Percentiles rank a stretch among this genome's conserved stretches.
Conservation (phyloP, 129 eudicot genomes). For the Centaurea solstitialis region DNA sequence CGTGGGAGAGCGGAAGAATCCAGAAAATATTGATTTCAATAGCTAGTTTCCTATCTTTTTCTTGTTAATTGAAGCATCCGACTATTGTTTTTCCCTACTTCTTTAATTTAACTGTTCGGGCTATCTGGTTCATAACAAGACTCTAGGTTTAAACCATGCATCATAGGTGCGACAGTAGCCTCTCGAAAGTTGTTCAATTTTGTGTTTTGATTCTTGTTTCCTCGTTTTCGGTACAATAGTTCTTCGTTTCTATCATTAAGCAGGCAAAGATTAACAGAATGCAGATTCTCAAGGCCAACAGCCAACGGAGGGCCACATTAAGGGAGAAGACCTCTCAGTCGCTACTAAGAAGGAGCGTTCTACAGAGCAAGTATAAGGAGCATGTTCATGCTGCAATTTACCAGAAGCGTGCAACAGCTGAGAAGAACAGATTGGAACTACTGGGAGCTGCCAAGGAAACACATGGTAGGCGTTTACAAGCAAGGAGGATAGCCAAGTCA, state of each 20-base stretch:
- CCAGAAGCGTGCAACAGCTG: conserved; percentile 20
- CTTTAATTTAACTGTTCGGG: too few relatives aligned
- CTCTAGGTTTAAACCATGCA: not conserved
- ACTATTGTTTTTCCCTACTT: too few relatives aligned
- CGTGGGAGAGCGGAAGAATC: too few relatives aligned
- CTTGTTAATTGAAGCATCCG: too few relatives aligned
- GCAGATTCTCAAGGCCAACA: conserved; percentile 47
- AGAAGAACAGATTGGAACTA: conserved; percentile 35
- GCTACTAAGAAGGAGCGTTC: conserved; percentile 35
- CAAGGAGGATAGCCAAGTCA: conserved; percentile 53
- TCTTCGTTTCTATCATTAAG: not conserved
- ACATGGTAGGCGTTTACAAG: conserved; percentile 59
- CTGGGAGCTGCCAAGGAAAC: conserved; percentile 75
- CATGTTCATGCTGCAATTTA: conserved; percentile 20
- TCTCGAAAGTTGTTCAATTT: not conserved
- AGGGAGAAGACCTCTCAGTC: conserved; percentile 77
- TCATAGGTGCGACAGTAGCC: not conserved
- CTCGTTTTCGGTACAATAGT: not conserved
- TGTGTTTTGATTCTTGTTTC: not conserved
- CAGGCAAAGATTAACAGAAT: conserved; percentile 24
- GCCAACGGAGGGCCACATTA: conserved; percentile 70
- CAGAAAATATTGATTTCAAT: too few relatives aligned
- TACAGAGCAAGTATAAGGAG: conserved; percentile 17
- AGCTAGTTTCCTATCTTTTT: too few relatives aligned
- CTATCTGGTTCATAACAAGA: not conserved